Base-by-base conservation (phyloP, 2,329 filamentous ascomycete genomes). In the Cyphellophora attinorum region DNA sequence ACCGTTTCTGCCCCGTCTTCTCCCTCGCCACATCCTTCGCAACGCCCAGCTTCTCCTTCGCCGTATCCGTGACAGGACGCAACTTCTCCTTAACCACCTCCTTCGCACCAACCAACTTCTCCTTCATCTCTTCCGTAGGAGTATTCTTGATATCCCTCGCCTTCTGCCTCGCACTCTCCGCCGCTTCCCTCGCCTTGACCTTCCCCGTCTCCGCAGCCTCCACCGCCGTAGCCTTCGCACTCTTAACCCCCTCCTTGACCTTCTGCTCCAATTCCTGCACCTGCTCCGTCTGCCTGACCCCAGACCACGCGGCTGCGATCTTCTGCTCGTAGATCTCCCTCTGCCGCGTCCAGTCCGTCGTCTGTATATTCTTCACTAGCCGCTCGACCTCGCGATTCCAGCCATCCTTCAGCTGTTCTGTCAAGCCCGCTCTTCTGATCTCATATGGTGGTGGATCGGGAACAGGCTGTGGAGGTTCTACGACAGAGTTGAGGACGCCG, bases 341-440 rank as follows among this genome's bases (percentile, higher is more conserved):
- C 28, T 42, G 38, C 28, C 30, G 30, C 6, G 35, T 31, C 79
- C 79, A 85, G 55, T 81, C 73, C 41, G 71, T 76, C 19, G 60
- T 67, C 58, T 85, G 75, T 37, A 75, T 71, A 68, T 74, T 79
- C 39, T 66, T 67, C 36, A 81, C 79, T 33, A 79, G 68, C 41
- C 67, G 66, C 55, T 80, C 72, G 21, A 89, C 59, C 58, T 89
- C 82, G 33, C 70, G 59, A 56, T 91, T 89, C 83, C 83, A 89
- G 40, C 74, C 67, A 51, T 83, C 79, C 64, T 89, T 89, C 49
- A 79, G 68, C 21, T 74, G 64, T 53, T 86, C 81, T 35, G 76
- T 54, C 32, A 82, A 61, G 31, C 68, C 67, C 17, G 69, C 66
- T 42, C 70, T 64, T 47, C 72, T 64, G 33, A 70, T 58, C 30